phyloP scores from a whole-genome alignment of 192 early-diverging fungal species.

The Rhizophlyctis rosea region DNA sequence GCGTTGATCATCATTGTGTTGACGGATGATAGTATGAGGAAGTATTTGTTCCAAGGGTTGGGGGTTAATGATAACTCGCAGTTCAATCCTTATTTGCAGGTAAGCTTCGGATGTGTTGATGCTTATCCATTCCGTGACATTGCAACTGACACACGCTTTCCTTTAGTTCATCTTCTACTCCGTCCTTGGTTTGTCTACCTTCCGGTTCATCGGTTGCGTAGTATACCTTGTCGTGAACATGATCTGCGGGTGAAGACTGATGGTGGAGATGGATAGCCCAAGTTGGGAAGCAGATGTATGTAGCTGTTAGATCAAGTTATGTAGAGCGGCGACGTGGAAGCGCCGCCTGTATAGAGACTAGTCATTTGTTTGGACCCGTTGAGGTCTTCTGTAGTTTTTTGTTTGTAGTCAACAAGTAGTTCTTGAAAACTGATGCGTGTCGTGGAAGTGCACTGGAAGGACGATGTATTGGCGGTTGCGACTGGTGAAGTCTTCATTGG shows the following conservation, averaged over 20 bases:
- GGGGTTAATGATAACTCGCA: conserved; percentile 6
- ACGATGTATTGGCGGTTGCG: too few species aligned
- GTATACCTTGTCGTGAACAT: conserved; percentile 67
- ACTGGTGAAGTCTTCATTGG: too few species aligned
- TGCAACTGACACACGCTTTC: conserved; percentile 1
- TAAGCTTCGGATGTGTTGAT: conserved; percentile 6
- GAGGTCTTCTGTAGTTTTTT: too few species aligned
- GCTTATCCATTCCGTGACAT: not conserved
- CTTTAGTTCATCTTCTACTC: conserved; percentile 80
- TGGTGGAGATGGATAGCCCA: too few species aligned
- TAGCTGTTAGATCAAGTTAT: too few species aligned
- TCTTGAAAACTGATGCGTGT: too few species aligned
- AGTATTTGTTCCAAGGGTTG: conserved; percentile 21
- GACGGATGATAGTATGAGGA: conserved; percentile 43
- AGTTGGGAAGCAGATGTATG: too few species aligned
- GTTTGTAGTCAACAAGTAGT: too few species aligned
- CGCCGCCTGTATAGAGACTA: too few species aligned
- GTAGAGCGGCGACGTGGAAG: too few species aligned
- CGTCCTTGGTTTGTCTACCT: conserved; percentile 64
- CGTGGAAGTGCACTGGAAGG: too few species aligned
- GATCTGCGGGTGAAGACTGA: conserved; percentile 57
- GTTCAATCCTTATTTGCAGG: conserved; percentile 69
- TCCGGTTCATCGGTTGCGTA: conserved; percentile 74
- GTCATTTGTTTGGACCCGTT: too few species aligned
- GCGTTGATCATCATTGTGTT: conserved; percentile 67